A percentile compares a stretch with the other conserved stretches of the same genome.
Evolutionary conservation across 306 rosid species (phyloP).

Genomic region (Rosa persica): DNA sequence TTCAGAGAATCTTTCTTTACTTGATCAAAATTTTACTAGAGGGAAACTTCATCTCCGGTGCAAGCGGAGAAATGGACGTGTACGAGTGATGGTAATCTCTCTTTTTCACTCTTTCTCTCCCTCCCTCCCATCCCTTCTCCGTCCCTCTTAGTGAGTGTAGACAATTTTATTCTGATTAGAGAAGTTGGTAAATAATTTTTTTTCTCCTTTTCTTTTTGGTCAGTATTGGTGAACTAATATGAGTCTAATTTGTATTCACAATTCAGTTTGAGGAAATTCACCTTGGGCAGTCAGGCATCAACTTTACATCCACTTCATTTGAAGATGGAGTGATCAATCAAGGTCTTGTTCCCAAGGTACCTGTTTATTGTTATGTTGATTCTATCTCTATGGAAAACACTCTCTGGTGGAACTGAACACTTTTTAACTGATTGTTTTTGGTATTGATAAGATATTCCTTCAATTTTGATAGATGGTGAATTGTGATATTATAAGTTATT

Average conservation of each 20-base stretch:
- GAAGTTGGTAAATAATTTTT: neutral
- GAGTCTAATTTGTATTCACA: slow-evolving; percentile 6
- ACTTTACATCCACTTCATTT: slow-evolving; percentile 47
- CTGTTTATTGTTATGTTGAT: slow-evolving; percentile 19
- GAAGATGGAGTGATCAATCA: slow-evolving; percentile 48
- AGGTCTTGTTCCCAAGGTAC: slow-evolving; percentile 82
- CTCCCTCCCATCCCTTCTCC: neutral
- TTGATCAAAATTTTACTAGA: slow-evolving; percentile 45
- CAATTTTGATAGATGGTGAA: neutral
- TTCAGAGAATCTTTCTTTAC: slow-evolving; percentile 35
- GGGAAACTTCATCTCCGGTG: slow-evolving; percentile 73
- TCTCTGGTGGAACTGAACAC: neutral
- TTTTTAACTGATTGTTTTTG: neutral
- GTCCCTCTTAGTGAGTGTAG: neutral
- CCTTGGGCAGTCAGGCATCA: slow-evolving; percentile 55
- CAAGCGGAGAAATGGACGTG: slow-evolving; percentile 96
- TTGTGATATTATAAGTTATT: neutral
- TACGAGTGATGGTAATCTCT: slow-evolving; percentile 69
- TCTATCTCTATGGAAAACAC: neutral
- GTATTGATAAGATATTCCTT: neutral
- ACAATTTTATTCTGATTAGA: slow-evolving; percentile 16
- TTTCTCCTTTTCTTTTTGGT: neutral
- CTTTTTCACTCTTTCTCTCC: slow-evolving; percentile 11
- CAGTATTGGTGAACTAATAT: slow-evolving; percentile 26
- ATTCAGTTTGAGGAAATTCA: slow-evolving; percentile 65